Base-by-base conservation (phyloP, 129 eudicot genomes). In the Arctium lappa region DNA sequence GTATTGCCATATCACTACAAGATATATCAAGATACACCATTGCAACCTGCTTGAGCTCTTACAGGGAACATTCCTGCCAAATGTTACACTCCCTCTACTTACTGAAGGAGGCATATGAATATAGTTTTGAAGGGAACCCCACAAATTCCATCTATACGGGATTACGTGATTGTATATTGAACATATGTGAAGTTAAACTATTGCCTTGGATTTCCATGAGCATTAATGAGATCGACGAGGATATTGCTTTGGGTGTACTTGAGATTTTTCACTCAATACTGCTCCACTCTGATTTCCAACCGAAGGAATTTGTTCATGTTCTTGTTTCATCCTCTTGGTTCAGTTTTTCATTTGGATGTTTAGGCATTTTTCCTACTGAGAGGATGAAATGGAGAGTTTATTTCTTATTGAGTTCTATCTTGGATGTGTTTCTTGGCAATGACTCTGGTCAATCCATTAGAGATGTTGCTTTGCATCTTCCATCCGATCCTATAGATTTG, bases 401-500 rank as follows among this genome's bases (percentile, higher is more conserved):
- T 90, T 86, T 91, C 50, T 78, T 93, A 76, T 89, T 93, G 83
- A 87, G 99, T 79, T 90, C 95, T 42, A 79, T 93, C 30, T 82
- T 90, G 83, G 95, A 90, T 81, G 78, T 89, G 53, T 80, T 93
- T 87, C 83, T 88, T 22, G 98, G 98, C 36, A 82, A 85, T 88
- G 95, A 88, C 65, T 88, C 81, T 63, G 99, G 97, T 63, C 86
- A 91, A 76, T 83, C 85, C 80, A 84, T 96, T 76, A 89, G 94
- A 77, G 95, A 91, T 90, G 94, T 90, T 82, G 95, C 92, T 79
- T 74, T 85, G 32, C 80, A 86, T 88, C 91, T 96, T 79, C 99
- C 99, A 69, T 81, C 89, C 36, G 99, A 96, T 88, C 99, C 98
- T 79, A 50, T 88, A 30, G 99, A 93, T 92, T 77, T 91, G 85